phyloP scores from a whole-genome alignment of 163 green algal species.

The Prototheca wickerhamii region DNA sequence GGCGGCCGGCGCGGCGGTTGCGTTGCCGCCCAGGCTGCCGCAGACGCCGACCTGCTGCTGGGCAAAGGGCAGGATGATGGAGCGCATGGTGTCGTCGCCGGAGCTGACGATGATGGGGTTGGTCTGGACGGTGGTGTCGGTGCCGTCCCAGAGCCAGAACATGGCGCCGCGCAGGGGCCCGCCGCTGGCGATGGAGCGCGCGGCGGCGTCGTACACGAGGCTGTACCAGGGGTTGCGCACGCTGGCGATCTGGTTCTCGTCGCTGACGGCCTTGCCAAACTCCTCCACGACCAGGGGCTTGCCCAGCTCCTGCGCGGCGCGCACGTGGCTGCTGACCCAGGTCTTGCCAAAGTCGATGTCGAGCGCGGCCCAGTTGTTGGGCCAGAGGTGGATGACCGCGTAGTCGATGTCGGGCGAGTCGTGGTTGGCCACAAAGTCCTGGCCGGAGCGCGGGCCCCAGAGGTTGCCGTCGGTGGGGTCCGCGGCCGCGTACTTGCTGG shows the following conservation, averaged over 20 bases:
- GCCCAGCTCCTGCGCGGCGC: constrained; percentile 1
- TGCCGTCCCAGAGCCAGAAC: constrained; percentile 15
- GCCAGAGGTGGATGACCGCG: constrained; percentile 29
- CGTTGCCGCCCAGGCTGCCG: neutral
- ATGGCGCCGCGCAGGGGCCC: constrained; percentile 12
- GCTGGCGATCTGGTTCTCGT: neutral
- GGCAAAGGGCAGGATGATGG: neutral
- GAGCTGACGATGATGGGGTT: neutral
- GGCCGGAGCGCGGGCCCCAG: constrained; percentile 18
- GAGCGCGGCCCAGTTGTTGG: constrained; percentile 1
- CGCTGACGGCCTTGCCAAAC: constrained; percentile 13
- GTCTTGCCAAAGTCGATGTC: constrained; percentile 7
- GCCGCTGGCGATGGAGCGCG: neutral
- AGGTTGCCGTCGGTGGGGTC: constrained; percentile 14
- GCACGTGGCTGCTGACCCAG: constrained; percentile 16
- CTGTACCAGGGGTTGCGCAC: constrained; percentile 13
- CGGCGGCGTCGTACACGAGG: constrained; percentile 4
- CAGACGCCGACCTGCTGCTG: neutral
- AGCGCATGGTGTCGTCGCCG: neutral
- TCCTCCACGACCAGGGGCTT: constrained; percentile 23
- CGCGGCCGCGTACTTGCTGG: neutral
- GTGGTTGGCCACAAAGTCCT: constrained; percentile 27
- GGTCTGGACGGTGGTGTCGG: neutral
- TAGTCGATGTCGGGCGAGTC: constrained; percentile 17
- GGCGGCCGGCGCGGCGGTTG: neutral